Percentiles rank a stretch among this genome's conserved stretches.
Evolutionary conservation across 1,139 yeast species (phyloP).

Genomic region (Debaryomyces sp.): DNA sequence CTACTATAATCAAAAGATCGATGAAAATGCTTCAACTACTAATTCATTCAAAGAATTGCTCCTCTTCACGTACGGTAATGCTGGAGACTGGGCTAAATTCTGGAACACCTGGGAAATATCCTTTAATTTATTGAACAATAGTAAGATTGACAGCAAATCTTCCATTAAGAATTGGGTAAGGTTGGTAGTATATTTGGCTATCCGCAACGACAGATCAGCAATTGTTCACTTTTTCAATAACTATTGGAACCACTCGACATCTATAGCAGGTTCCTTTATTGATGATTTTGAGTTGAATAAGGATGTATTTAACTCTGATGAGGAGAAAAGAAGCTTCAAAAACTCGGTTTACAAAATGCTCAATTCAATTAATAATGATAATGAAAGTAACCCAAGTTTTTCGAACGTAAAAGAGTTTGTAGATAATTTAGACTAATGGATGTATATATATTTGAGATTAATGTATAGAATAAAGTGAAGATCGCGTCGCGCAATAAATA

Average conservation of each 20-base stretch:
- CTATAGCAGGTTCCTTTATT: conserved; percentile 28
- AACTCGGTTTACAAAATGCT: conserved; percentile 23
- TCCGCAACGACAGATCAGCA: conserved; percentile 31
- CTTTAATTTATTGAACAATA: conserved; percentile 16
- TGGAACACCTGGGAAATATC: conserved; percentile 44
- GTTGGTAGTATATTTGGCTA: conserved; percentile 36
- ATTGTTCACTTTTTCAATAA: conserved; percentile 32
- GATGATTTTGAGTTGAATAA: conserved; percentile 22
- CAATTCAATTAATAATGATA: conserved; percentile 16
- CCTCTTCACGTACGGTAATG: conserved; percentile 42
- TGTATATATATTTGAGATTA: background rate
- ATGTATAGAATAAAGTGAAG: conserved; percentile 8
- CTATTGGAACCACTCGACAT: conserved; percentile 31
- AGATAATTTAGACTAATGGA: conserved; percentile 10
- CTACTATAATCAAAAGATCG: conserved; percentile 18
- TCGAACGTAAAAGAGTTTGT: conserved; percentile 12
- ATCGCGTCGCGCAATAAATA: conserved; percentile 9
- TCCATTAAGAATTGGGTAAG: conserved; percentile 32
- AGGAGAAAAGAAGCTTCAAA: conserved; percentile 26
- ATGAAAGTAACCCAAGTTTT: conserved; percentile 11
- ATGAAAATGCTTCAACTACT: conserved; percentile 12
- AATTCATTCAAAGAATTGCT: conserved; percentile 33
- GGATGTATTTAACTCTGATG: conserved; percentile 20
- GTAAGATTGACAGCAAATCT: conserved; percentile 9
- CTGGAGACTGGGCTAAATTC: conserved; percentile 40